Evolutionary conservation across 352 stramenopile genomes (phyloP), one percentile per base, ranked within the genome.

Genomic region (Pythium brachiatum): DNA sequence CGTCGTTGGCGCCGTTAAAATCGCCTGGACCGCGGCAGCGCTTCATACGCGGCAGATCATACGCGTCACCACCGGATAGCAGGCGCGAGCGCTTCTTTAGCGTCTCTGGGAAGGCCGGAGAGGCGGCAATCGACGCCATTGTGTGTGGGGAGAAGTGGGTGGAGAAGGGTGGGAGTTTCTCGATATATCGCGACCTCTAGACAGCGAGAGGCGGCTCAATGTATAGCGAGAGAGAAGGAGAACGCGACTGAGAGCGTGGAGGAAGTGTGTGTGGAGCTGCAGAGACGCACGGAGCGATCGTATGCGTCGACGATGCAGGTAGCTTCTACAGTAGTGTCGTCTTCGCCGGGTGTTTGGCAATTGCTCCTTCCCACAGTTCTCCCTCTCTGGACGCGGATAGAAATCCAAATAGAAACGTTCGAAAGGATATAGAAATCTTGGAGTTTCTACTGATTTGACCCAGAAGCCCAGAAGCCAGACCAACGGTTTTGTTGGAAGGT

Each of bases 81-180:
- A 89, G 60, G 0, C 84, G 84, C 63, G 79, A 83, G 27, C 84
- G 84, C 71, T 93, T 92, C 71, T 92, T 93, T 39, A 90, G 79
- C 15, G 69, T 65, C 38, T 90, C 74, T 9, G 78, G 67, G 63
- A 79, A 89, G 76, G 76, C 79, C 73, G 80, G 84, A 21, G 84
- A 86, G 3, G 83, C 80, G 13, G 84, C 83, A 55, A 94, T 85
- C 21, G 84, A 94, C 41, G 84, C 80, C 84, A 94, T 91, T 16
- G 18, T 53, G 39, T 31, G 38, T 32, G 26, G 21, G 16, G 54
- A 11, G 44, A 26, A 39, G 26, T 55, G 23, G 48, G 44, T 52
- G 18, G 27, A 20, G 43, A 27, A 26, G 38, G 53, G 21, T 48
- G 25, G 18, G 53, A 3, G 4, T 34, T 60, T 39, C 41, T 38